phyloP scores from a whole-genome alignment of 2,329 filamentous ascomycete species.

The Diplodia scrobiculata region DNA sequence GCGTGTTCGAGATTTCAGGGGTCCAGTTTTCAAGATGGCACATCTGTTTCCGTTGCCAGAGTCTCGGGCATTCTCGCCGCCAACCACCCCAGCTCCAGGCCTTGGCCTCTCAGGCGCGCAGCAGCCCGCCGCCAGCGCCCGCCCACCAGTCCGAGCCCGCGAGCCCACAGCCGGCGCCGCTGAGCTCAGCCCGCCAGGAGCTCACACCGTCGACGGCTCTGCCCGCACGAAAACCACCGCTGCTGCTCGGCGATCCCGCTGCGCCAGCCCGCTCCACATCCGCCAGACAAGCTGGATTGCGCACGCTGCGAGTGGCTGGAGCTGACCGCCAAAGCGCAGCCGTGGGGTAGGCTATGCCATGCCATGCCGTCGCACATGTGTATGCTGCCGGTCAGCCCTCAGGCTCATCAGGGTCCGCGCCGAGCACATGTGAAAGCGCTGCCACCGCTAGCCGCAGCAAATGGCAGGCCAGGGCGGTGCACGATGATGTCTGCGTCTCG shows the following conservation, averaged over 20 bases:
- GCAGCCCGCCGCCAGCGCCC: not conserved
- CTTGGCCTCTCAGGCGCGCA: not conserved
- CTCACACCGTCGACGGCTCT: not conserved
- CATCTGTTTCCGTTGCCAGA: conserved; percentile 11
- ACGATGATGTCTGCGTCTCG: conserved; percentile 12
- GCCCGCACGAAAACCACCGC: not conserved
- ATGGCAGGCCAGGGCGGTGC: not conserved
- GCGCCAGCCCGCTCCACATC: conserved; percentile 18
- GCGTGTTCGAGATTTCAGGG: conserved; percentile 25
- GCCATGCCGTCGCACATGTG: conserved; percentile 25
- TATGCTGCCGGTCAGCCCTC: not conserved
- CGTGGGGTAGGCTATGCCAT: conserved; percentile 25
- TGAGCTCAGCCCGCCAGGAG: conserved; percentile 3
- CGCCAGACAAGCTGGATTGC: conserved; percentile 10
- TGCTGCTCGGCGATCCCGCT: conserved; percentile 18
- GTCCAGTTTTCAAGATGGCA: conserved; percentile 26
- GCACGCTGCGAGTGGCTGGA: conserved; percentile 25
- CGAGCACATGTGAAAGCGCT: conserved; percentile 10
- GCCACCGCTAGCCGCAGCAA: not conserved
- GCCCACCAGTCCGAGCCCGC: not conserved
- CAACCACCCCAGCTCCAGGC: not conserved
- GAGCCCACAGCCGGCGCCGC: conserved; percentile 5
- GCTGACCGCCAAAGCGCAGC: conserved; percentile 28
- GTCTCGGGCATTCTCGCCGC: conserved; percentile 13
- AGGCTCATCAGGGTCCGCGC: conserved; percentile 22